These are phyloP conservation scores for Arxiozyma bovina DNA, from an alignment of 1,139 yeast species.

Conservation along the genomic window DNA sequence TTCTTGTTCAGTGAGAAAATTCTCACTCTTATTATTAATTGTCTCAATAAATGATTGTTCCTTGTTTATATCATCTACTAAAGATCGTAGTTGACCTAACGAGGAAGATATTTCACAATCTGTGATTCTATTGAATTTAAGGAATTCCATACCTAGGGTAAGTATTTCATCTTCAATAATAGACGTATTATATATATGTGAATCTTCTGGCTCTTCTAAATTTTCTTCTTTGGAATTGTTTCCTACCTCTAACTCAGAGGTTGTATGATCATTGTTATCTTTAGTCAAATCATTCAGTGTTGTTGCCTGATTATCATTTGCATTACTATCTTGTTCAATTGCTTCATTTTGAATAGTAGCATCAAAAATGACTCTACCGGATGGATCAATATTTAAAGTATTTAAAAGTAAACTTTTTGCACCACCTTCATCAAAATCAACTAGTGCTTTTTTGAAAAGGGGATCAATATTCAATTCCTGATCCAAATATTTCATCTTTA, in stretches of 20 bases:
- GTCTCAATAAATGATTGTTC: constrained; percentile 47
- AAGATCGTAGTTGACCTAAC: constrained; percentile 46
- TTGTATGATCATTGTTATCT: not conserved
- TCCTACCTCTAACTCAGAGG: constrained; percentile 16
- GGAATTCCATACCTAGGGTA: constrained; percentile 27
- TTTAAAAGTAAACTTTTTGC: constrained; percentile 76
- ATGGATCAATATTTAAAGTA: constrained; percentile 39
- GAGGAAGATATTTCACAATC: constrained; percentile 53
- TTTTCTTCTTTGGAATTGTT: constrained; percentile 10
- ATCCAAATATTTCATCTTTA: constrained; percentile 63
- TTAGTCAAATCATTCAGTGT: not conserved
- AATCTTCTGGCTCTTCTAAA: not conserved
- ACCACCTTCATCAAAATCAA: constrained; percentile 94
- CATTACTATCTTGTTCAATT: constrained; percentile 12
- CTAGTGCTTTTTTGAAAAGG: constrained; percentile 74
- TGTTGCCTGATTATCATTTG: constrained; percentile 11
- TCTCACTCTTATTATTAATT: constrained; percentile 34
- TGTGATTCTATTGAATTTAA: constrained; percentile 35
- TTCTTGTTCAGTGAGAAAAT: constrained; percentile 29
- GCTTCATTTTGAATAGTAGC: constrained; percentile 31
- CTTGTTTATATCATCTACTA: constrained; percentile 48
- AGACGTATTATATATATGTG: constrained; percentile 5
- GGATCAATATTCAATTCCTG: constrained; percentile 81
- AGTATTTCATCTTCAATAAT: constrained; percentile 26
- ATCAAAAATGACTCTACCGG: constrained; percentile 35